Base-by-base conservation (phyloP, 495 filamentous ascomycete genomes). In the Barbatosphaeria neglecta region DNA sequence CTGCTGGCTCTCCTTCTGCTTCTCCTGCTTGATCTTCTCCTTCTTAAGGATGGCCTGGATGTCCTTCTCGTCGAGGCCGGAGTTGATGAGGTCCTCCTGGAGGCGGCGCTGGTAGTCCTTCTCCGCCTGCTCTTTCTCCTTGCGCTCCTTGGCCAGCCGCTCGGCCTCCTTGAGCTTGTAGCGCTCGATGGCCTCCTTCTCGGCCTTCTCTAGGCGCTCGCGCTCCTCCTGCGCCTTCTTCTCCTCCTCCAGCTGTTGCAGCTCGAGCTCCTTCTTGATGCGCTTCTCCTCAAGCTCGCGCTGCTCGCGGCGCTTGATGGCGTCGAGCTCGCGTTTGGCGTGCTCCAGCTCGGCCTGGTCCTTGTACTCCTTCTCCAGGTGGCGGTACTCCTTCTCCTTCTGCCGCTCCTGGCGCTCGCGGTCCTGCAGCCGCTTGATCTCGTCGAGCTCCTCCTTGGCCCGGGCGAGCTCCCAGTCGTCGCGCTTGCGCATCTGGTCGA, bases 231-330 rank as follows among this genome's bases (percentile, higher is more conserved):
- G 51, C 5, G 64, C 55, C 45, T 64, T 63, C 48, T 73, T 64
- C 58, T 84, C 79, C 42, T 74, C 70, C 39, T 73, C 63, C 24
- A 78, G 69, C 54, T 68, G 74, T 61, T 86, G 74, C 11, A 78
- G 67, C 46, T 77, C 66, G 13, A 73, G 46, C 58, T 77, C 71
- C 40, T 64, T 64, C 50, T 67, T 61, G 31, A 81, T 61, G 45
- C 69, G 66, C 41, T 61, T 67, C 49, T 68, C 62, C 9, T 73
- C 63, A 41, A 63, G 59, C 49, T 71, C 66, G 39, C 63, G 57
- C 49, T 70, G 64, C 53, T 71, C 65, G 49, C 72, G 60, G 8
- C 64, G 67, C 22, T 61, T 54, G 13, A 61, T 62, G 25, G 58
- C 53, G 44, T 70, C 65, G 2, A 70, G 58, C 58, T 74, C 70